These are phyloP conservation scores for Claviceps digitariae DNA, from an alignment of 2,329 filamentous ascomycete genomes.

Conservation along the genomic window DNA sequence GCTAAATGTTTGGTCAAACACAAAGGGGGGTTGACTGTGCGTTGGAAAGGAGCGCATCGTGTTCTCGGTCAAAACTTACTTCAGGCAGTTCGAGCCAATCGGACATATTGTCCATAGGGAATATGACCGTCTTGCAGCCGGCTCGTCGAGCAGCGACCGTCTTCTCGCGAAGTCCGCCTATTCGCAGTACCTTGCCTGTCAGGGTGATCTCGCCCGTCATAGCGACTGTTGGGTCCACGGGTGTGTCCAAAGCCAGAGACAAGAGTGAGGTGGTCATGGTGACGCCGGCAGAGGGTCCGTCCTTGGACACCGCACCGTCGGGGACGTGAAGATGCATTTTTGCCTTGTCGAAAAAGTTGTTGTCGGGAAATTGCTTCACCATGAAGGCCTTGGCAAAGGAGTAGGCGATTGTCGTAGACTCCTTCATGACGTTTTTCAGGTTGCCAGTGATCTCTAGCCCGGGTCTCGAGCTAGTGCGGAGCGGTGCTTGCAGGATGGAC, in stretches of 20 bases:
- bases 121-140: slow-evolving; percentile 85
- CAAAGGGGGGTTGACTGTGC: background rate
- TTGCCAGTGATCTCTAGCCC: slow-evolving; percentile 88
- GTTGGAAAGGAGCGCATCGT: background rate
- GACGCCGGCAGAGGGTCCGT: slow-evolving; percentile 84
- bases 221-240: slow-evolving; percentile 73
- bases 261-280: slow-evolving; percentile 95
- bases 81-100: slow-evolving; percentile 96
- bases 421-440: slow-evolving; percentile 94
- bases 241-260: slow-evolving; percentile 65
- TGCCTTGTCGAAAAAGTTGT: slow-evolving; percentile 92
- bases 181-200: slow-evolving; percentile 89
- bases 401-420: slow-evolving; percentile 89
- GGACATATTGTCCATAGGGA: slow-evolving; percentile 87
- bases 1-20: background rate
- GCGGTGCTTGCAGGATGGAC: slow-evolving; percentile 77
- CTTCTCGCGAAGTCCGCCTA: slow-evolving; percentile 91
- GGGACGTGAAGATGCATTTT: slow-evolving; percentile 93
- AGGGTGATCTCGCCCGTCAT: slow-evolving; percentile 98
- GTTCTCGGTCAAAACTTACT: slow-evolving; percentile 44
- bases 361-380: slow-evolving; percentile 72
- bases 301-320: slow-evolving; percentile 90
- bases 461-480: slow-evolving; percentile 60
- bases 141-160: slow-evolving; percentile 88
- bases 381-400: slow-evolving; percentile 87